Percentiles rank a stretch among this genome's conserved stretches.
phyloP scores from a whole-genome alignment of 371 early-diverging fungal species.

The Rhizopus stolonifer region DNA sequence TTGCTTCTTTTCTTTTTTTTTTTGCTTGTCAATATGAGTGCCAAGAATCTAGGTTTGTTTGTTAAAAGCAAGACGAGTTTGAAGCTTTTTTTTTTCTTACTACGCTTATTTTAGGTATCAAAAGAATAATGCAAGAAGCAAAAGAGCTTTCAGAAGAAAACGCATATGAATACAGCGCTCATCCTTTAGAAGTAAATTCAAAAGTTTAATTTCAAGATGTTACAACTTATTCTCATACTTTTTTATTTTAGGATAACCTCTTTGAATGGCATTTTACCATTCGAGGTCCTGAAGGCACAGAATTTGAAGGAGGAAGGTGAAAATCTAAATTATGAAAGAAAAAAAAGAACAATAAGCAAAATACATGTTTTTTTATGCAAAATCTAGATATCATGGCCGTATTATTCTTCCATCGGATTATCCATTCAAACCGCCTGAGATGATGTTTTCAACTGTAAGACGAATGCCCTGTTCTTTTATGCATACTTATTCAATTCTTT shows the following conservation, averaged over 20 bases:
- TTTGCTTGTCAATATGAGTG: not conserved
- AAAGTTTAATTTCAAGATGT: not conserved
- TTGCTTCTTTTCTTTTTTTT: not conserved
- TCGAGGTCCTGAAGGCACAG: constrained; percentile 83
- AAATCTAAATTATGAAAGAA: not conserved
- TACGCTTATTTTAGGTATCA: constrained; percentile 46
- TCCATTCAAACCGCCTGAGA: constrained; percentile 92
- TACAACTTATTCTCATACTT: not conserved
- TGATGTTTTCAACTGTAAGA: constrained; percentile 83
- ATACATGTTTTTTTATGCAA: not conserved
- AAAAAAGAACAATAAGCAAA: constrained; percentile 6
- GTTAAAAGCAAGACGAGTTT: too few species aligned
- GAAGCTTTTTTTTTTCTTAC: not conserved
- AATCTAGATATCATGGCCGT: constrained; percentile 69
- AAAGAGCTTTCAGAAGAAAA: constrained; percentile 56
- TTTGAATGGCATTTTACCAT: constrained; percentile 96
- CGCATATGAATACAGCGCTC: constrained; percentile 58
- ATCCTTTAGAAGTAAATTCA: constrained; percentile 57
- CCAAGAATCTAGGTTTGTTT: not conserved
- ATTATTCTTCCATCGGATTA: constrained; percentile 85
- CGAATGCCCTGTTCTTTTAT: not conserved
- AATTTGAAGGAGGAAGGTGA: constrained; percentile 83
- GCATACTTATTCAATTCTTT: not conserved
- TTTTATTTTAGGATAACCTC: constrained; percentile 60
- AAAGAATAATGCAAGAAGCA: constrained; percentile 70